Evolutionary conservation across 2,329 filamentous ascomycete species (phyloP).

Genomic region (Furcasterigmium sp.): DNA sequence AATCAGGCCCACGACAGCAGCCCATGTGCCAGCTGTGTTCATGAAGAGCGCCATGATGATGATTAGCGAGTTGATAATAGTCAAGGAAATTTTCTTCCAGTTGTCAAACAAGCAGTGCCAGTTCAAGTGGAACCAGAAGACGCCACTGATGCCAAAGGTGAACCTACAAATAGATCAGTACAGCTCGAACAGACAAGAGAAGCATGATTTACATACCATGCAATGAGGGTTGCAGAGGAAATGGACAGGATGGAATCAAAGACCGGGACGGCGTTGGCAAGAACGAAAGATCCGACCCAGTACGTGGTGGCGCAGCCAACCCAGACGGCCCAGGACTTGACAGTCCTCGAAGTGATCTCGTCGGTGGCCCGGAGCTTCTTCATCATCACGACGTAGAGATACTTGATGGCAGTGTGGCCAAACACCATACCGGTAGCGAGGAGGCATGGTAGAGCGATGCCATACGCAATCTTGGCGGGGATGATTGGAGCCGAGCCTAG

Average conservation of each 20-base stretch:
- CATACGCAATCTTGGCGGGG: slow-evolving; percentile 26
- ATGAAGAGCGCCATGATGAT: slow-evolving; percentile 26
- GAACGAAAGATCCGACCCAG: slow-evolving; percentile 26
- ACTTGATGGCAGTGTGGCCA: slow-evolving; percentile 28
- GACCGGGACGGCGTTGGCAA: slow-evolving; percentile 30
- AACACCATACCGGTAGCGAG: slow-evolving; percentile 24
- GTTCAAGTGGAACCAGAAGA: slow-evolving; percentile 31
- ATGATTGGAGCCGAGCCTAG: slow-evolving; percentile 24
- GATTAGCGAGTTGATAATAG: slow-evolving; percentile 22
- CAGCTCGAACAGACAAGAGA: not conserved
- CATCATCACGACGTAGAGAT: slow-evolving; percentile 26
- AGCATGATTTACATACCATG: slow-evolving; percentile 20
- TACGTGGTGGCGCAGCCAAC: slow-evolving; percentile 24
- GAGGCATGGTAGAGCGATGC: slow-evolving; percentile 22
- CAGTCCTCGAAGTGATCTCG: slow-evolving; percentile 24
- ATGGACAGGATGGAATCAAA: slow-evolving; percentile 31
- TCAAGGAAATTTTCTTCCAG: slow-evolving; percentile 21
- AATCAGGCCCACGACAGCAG: slow-evolving; percentile 23
- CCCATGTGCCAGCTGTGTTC: slow-evolving; percentile 28
- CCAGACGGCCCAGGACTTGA: slow-evolving; percentile 28
- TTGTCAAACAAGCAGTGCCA: slow-evolving; percentile 22
- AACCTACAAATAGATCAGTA: not conserved
- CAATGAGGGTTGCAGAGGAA: slow-evolving; percentile 27
- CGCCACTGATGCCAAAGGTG: slow-evolving; percentile 27
- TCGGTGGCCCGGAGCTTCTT: slow-evolving; percentile 23